Evolutionary conservation across 73 alveolate genomes (phyloP).

Genomic region (Stentor roeselii): DNA sequence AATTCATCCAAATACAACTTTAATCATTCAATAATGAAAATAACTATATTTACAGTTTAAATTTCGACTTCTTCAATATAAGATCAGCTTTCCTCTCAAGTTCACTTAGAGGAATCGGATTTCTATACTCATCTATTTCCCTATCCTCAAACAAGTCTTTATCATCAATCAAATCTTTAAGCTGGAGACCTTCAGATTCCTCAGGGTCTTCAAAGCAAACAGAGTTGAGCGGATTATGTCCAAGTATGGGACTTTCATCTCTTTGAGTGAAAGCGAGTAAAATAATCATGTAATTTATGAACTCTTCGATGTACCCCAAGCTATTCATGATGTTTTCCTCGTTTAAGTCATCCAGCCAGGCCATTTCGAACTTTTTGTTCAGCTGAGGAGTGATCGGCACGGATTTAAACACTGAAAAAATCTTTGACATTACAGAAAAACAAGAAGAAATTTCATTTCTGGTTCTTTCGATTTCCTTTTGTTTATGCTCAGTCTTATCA

Average conservation of each 20-base stretch:
- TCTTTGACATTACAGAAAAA: background rate
- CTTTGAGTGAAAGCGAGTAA: background rate
- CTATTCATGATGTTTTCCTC: background rate
- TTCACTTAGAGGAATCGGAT: background rate
- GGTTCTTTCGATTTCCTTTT: background rate
- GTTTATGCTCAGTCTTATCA: background rate
- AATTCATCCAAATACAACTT: no score
- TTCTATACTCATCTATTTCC: constrained; percentile 5
- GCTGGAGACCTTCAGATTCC: no score
- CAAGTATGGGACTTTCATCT: background rate
- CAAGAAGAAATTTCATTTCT: background rate
- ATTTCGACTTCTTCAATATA: no score
- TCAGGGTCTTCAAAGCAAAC: background rate
- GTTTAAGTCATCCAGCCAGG: background rate
- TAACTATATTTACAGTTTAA: no score
- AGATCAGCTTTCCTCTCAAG: background rate
- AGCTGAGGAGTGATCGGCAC: background rate
- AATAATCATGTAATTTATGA: background rate
- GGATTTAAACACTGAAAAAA: background rate
- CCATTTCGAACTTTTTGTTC: background rate
- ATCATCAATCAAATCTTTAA: constrained; percentile 4
- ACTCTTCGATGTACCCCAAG: constrained; percentile 13
- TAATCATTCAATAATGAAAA: no score
- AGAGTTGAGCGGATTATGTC: background rate
- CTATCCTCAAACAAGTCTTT: background rate